Base-by-base conservation (phyloP, 2,329 filamentous ascomycete species). In the Dactylonectria estremocensis region DNA sequence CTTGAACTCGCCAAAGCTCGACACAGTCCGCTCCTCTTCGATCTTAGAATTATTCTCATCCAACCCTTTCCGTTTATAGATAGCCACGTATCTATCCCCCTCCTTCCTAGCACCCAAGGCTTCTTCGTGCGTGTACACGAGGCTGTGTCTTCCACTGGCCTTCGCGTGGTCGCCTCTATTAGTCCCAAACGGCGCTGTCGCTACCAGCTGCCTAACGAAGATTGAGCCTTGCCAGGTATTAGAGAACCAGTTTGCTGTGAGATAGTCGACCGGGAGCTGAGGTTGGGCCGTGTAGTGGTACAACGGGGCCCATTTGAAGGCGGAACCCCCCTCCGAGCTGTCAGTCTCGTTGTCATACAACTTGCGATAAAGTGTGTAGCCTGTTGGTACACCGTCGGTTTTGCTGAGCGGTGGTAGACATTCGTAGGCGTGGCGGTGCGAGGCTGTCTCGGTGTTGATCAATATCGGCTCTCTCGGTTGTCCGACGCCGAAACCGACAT, bases 401-500 rank as follows among this genome's bases (percentile, higher is more conserved):
- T 52, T 35, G 8, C 18, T 5, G 1, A 52, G 18, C 2, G 57
- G 57, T 6, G 57, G 57, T 10, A 60, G 48, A 10, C 57, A 48
- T 13, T 60, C 57, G 22, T 52, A 52, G 22, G 31, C 18, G 14
- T 33, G 57, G 16, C 24, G 57, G 9, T 60, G 35, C 6, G 33
- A 28, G 20, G 49, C 48, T 4, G 57, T 60, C 31, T 60, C 57
- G 46, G 57, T 40, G 14, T 31, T 22, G 9, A 60, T 46, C 46
- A 60, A 31, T 9, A 60, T 53, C 9, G 57, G 57, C 13, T 60
- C 57, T 50, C 57, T 18, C 8, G 57, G 57, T n/a, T 60, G 57
- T 22, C 57, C 57, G 5, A 28, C 57, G 1, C 57, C 57, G 11
- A 60, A 60, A 4, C 46, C 57, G 14, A 60, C 57, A 53, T 60